A percentile compares a stretch with the other conserved stretches of the same genome.
These are phyloP conservation scores for Saccharomyces uvarum DNA, from an alignment of 1,139 yeast species.

Conservation along the genomic window DNA sequence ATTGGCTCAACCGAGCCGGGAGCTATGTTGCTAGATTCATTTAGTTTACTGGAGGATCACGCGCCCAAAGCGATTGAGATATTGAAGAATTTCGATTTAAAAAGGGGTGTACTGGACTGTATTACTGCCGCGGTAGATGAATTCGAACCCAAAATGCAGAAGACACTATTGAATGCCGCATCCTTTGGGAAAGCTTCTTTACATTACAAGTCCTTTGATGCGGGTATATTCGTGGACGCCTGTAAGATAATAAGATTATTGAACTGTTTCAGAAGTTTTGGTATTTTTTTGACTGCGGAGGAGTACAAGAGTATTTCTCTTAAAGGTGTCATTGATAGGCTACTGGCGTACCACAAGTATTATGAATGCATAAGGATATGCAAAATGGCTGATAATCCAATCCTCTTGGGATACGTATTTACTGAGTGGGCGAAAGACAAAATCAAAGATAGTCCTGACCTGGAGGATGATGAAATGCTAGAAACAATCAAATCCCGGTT, in stretches of 20 bases:
- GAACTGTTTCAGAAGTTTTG: conserved; percentile 45
- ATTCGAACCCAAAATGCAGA: conserved; percentile 71
- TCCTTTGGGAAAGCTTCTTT: conserved; percentile 73
- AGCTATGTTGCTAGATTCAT: conserved; percentile 74
- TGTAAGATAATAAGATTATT: conserved; percentile 58
- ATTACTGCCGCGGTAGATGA: conserved; percentile 72
- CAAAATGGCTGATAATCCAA: conserved; percentile 19
- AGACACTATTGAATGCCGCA: conserved; percentile 70
- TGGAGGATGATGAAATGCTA: conserved; percentile 54
- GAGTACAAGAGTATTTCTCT: conserved; percentile 47
- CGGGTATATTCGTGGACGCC: conserved; percentile 43
- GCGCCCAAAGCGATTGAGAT: conserved; percentile 84
- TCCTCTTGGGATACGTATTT: conserved; percentile 36
- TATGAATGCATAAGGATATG: conserved; percentile 57
- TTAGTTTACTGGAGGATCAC: conserved; percentile 56
- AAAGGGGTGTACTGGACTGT: conserved; percentile 62
- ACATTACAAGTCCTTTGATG: conserved; percentile 22
- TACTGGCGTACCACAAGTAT: conserved; percentile 56
- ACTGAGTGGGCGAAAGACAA: conserved; percentile 79
- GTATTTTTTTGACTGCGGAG: conserved; percentile 55
- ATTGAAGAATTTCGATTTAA: conserved; percentile 50
- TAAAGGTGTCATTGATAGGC: conserved; percentile 47
- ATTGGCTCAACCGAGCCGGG: conserved; percentile 82
- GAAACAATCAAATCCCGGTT: conserved; percentile 41
- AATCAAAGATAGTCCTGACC: conserved; percentile 46